Base-by-base conservation (phyloP, 75 land plant species). In the Picea glauca region DNA sequence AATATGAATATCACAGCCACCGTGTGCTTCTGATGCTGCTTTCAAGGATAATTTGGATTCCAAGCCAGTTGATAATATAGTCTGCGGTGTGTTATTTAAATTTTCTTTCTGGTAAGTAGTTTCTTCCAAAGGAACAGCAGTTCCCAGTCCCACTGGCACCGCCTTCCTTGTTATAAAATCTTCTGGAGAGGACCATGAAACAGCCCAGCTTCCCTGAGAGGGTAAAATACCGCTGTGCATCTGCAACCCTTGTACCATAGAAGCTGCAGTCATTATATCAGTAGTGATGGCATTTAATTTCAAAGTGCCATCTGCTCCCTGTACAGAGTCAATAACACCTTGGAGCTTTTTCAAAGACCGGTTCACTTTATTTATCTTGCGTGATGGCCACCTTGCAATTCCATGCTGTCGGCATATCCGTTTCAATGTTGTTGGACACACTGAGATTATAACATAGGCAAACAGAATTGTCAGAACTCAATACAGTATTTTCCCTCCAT, bases 401-500 rank as follows among this genome's bases (percentile, higher is more conserved):
- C 90, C 90, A 79, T 88, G 88, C 80, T 88, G 86, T 20, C 89
- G 75, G 62, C 90, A 88, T 33, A 88, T 88, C 76, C 90, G 73
- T 63, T 87, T 87, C 43, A 87, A 65, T 57, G 89, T 87, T 56
- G 89, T 87, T 67, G 89, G 89, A 62, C 89, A 87, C 30, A 87
- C 88, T 85, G 88, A 77, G 33, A 74, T 40, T 32, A 74, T 62
- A 66, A 91, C 81, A 46, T 11, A 8, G 56, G 11, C 1, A 50
- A 50, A 50, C 56, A 50, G 56, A 50, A 50, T 9, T 50, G 56
- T 50, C 56, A 50, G 50, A 70, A 21, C n/a, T 46, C 54, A 21
- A 46, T 11, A 70, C n/a, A 12, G 11, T 35, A 18, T 21, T 43
- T 68, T 18, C 20, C 74, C 7, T 43, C 21, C 40, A 40, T 43